Percentiles rank a stretch among this genome's conserved stretches.
These are phyloP conservation scores for Leccinum obscurum DNA, from an alignment of 768 basidiomycete species.

Conservation along the genomic window DNA sequence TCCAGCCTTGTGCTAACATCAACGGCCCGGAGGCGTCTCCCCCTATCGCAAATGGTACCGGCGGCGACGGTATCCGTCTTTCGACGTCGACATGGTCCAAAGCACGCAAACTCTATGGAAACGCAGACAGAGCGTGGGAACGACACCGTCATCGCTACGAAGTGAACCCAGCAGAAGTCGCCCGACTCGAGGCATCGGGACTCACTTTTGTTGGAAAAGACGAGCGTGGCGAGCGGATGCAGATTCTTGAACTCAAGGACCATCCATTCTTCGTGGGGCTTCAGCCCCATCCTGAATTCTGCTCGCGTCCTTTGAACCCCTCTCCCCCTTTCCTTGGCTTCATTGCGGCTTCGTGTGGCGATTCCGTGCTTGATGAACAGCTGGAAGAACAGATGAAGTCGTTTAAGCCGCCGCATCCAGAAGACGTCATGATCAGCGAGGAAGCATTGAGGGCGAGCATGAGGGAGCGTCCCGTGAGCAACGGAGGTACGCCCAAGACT, in stretches of 20 bases:
- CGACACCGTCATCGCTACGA: conserved; percentile 95
- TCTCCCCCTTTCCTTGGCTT: conserved; percentile 97
- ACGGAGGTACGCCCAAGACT: conserved; percentile 22
- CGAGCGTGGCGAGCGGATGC: conserved; percentile 97
- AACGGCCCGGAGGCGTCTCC: conserved; percentile 16
- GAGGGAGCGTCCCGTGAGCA: conserved; percentile 32
- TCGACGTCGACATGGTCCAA: conserved; percentile 69
- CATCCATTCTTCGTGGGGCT: conserved; percentile 94
- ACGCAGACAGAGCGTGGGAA: conserved; percentile 84
- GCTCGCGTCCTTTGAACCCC: conserved; percentile 95
- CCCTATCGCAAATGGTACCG: conserved; percentile 7
- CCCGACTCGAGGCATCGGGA: conserved; percentile 67
- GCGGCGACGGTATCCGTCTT: conserved; percentile 12
- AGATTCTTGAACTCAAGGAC: conserved; percentile 85
- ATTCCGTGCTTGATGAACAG: conserved; percentile 65
- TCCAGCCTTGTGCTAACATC: conserved; percentile 47
- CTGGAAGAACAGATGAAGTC: conserved; percentile 57
- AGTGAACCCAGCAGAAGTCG: conserved; percentile 88
- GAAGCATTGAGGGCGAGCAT: conserved; percentile 45
- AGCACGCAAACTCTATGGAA: conserved; percentile 80
- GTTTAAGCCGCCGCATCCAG: conserved; percentile 77
- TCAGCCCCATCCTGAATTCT: conserved; percentile 98
- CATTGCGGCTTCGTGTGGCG: conserved; percentile 73
- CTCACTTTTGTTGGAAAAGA: conserved; percentile 86
- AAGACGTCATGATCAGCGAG: conserved; percentile 72